These are phyloP conservation scores for Eimeria falciformis DNA, from an alignment of 169 alveolate genomes.

Conservation along the genomic window DNA sequence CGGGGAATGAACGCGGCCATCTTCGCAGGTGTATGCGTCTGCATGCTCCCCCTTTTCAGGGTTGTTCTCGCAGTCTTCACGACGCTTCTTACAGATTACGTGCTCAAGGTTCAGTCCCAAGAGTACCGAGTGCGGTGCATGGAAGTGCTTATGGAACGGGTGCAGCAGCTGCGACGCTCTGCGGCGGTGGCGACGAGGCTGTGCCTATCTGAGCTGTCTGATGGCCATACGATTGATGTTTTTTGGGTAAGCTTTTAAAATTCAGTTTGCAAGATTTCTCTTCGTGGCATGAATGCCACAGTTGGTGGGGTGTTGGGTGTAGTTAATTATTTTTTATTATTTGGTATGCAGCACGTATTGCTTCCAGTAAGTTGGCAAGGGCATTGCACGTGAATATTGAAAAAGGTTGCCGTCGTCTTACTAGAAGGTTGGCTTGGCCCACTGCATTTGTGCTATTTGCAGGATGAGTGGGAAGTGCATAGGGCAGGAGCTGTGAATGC, in stretches of 20 bases:
- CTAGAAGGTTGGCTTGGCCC: too few species aligned
- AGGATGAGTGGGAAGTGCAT: conserved; percentile 66
- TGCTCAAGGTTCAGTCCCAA: conserved; percentile 20
- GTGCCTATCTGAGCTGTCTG: conserved; percentile 45
- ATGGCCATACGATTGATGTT: conserved; percentile 60
- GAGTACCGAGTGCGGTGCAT: conserved; percentile 23
- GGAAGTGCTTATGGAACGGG: conserved; percentile 24
- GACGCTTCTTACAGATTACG: conserved; percentile 32
- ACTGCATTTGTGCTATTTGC: background rate
- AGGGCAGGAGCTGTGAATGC: conserved; percentile 29
- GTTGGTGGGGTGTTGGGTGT: too few species aligned
- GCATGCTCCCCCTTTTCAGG: conserved; percentile 20
- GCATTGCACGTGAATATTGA: too few species aligned
- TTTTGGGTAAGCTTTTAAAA: conserved; percentile 25
- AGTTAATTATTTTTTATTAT: too few species aligned
- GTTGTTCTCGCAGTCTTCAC: conserved; percentile 20
- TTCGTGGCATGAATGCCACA: too few species aligned
- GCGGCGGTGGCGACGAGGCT: conserved; percentile 57
- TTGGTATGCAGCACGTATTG: too few species aligned
- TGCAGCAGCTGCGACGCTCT: conserved; percentile 27
- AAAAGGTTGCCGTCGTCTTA: too few species aligned
- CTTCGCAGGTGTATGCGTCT: too few species aligned
- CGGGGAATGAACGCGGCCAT: too few species aligned
- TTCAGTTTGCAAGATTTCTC: too few species aligned
- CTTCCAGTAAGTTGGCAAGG: too few species aligned